Conservation (phyloP, 2,329 filamentous ascomycete genomes). For the Coniella vitis region DNA sequence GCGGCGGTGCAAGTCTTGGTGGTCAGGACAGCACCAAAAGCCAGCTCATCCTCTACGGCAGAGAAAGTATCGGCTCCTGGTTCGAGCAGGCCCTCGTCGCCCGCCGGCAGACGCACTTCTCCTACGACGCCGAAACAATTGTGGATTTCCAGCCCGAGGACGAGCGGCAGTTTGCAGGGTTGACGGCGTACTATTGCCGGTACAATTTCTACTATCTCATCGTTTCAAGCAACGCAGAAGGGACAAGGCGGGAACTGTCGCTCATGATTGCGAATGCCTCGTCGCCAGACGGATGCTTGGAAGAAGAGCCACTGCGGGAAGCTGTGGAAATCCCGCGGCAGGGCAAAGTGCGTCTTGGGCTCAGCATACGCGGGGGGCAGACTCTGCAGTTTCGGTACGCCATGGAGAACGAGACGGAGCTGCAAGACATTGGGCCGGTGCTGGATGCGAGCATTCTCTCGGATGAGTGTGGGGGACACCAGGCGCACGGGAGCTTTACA, state of each 20-base stretch:
- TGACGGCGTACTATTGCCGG: slow-evolving; percentile 56
- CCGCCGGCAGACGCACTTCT: slow-evolving; percentile 51
- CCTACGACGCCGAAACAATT: slow-evolving; percentile 52
- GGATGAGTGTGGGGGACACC: slow-evolving; percentile 58
- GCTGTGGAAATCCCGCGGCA: slow-evolving; percentile 44
- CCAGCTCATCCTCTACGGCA: slow-evolving; percentile 41
- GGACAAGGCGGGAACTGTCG: slow-evolving; percentile 46
- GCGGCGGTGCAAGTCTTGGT: too few species aligned
- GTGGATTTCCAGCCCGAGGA: slow-evolving; percentile 48
- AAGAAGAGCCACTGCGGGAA: slow-evolving; percentile 30
- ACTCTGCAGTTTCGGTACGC: slow-evolving; percentile 51
- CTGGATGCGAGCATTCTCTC: slow-evolving; percentile 53
- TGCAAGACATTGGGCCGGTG: slow-evolving; percentile 46
- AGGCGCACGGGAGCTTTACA: slow-evolving; percentile 56
- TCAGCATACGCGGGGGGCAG: slow-evolving; percentile 39
- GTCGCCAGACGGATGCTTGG: slow-evolving; percentile 44
- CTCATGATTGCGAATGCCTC: slow-evolving; percentile 51
- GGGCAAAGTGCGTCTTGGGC: slow-evolving; percentile 48
- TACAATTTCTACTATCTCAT: slow-evolving; percentile 61
- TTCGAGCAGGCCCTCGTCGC: slow-evolving; percentile 52
- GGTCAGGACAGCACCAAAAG: too few species aligned
- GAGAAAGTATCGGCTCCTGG: slow-evolving; percentile 50
- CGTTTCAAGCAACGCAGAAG: slow-evolving; percentile 49
- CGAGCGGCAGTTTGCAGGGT: slow-evolving; percentile 53
- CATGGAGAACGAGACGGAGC: slow-evolving; percentile 32